Conservation (phyloP, 805 yeast genomes). For the Starmerella geochares region DNA sequence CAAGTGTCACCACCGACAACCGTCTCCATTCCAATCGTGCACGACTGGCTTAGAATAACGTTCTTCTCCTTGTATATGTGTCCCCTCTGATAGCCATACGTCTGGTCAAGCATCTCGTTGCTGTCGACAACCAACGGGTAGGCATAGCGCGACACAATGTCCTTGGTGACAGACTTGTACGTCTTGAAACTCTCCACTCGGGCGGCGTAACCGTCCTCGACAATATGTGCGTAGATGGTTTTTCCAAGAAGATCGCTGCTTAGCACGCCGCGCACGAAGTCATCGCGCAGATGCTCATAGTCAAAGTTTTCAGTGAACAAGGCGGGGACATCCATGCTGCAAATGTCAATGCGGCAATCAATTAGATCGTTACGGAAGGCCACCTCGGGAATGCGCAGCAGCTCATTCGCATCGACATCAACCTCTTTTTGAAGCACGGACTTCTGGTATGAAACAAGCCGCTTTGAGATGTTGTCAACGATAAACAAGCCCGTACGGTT, state of each 20-base stretch:
- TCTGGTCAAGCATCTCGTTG: slow-evolving; percentile 50
- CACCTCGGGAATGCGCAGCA: slow-evolving; percentile 62
- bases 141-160: slow-evolving; percentile 81
- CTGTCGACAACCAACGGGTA: slow-evolving; percentile 87
- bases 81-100: slow-evolving; percentile 69
- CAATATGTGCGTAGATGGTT: slow-evolving; percentile 77
- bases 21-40: slow-evolving; percentile 63
- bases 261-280: slow-evolving; percentile 82
- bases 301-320: slow-evolving; percentile 94
- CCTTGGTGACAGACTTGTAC: slow-evolving; percentile 83
- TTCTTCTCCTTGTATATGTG: slow-evolving; percentile 83
- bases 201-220: slow-evolving; percentile 75
- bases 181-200: slow-evolving; percentile 94
- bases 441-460: slow-evolving; percentile 77
- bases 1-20: slow-evolving; percentile 69
- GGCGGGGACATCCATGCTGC: slow-evolving; percentile 89
- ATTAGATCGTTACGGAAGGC: slow-evolving; percentile 81
- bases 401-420: slow-evolving; percentile 38
- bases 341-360: slow-evolving; percentile 93
- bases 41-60: slow-evolving; percentile 87
- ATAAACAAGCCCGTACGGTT: slow-evolving; percentile 65
- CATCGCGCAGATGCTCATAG: slow-evolving; percentile 74
- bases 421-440: slow-evolving; percentile 36
- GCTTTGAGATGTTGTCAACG: slow-evolving; percentile 58
- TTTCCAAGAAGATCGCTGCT: slow-evolving; percentile 84